phyloP scores from a whole-genome alignment of 352 stramenopile genomes.

The Globisporangium spinosum region DNA sequence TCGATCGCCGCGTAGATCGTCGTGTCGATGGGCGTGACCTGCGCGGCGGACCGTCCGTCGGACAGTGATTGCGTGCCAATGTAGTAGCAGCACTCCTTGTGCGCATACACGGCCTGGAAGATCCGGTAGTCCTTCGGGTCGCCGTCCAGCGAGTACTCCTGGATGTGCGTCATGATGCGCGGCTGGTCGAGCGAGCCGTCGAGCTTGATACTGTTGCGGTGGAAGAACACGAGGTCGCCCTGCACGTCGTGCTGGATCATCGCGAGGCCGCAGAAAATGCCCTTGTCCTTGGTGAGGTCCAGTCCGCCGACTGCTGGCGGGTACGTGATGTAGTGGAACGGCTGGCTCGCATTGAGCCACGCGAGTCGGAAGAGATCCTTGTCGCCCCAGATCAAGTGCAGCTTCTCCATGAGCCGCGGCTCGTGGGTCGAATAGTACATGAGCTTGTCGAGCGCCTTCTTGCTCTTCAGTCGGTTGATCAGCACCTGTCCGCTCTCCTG shows the following conservation, averaged over 20 bases:
- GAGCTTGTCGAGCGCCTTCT: constrained; percentile 74
- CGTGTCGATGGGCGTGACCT: constrained; percentile 60
- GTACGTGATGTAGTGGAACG: constrained; percentile 76
- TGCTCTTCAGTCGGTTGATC: constrained; percentile 76
- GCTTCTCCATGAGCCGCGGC: constrained; percentile 58
- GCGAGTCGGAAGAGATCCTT: constrained; percentile 84
- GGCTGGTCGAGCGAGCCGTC: constrained; percentile 63
- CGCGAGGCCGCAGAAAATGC: constrained; percentile 75
- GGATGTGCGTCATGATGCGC: constrained; percentile 78
- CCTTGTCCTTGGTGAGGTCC: constrained; percentile 57
- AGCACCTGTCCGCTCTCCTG: constrained; percentile 86
- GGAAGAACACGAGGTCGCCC: constrained; percentile 82
- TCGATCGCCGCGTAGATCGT: constrained; percentile 79
- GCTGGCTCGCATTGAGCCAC: constrained; percentile 73
- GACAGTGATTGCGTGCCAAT: constrained; percentile 66
- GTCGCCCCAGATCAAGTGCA: constrained; percentile 84
- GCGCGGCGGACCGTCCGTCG: constrained; percentile 61
- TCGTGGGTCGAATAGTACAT: constrained; percentile 85
- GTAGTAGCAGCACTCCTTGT: constrained; percentile 87
- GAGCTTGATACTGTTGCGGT: constrained; percentile 85
- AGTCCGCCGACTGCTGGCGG: constrained; percentile 73
- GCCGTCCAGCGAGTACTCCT: constrained; percentile 69
- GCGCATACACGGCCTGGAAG: constrained; percentile 74
- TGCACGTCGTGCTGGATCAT: constrained; percentile 88
- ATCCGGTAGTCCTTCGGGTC: constrained; percentile 76